phyloP scores from a whole-genome alignment of 345 rosid species.

The thale cress (Arabidopsis thaliana) region DNA sequence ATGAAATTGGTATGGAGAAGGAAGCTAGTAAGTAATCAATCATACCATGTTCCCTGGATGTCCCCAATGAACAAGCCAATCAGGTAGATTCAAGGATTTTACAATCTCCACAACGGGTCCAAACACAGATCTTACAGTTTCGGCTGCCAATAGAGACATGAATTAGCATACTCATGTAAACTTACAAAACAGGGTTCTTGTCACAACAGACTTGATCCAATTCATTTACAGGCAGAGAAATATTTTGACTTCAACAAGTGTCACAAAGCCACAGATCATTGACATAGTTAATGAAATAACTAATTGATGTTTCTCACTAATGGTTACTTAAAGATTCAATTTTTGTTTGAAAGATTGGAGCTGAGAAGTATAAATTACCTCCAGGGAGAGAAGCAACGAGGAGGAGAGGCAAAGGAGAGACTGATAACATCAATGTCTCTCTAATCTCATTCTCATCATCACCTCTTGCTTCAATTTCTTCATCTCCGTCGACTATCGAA shows the following conservation, averaged over 20 bases:
- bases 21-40: conserved; percentile 5
- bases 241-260: background rate
- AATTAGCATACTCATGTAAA: background rate
- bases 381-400: conserved; percentile 83
- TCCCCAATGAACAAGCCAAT: conserved; percentile 96
- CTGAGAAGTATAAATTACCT: conserved; percentile 50
- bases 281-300: background rate
- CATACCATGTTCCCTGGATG: conserved; percentile 91
- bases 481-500: conserved; percentile 8
- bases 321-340: background rate
- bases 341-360: background rate
- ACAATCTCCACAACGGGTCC: conserved; percentile 87
- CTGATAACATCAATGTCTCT: conserved; percentile 69
- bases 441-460: conserved; percentile 39
- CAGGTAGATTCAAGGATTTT: conserved; percentile 76
- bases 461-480: conserved; percentile 14
- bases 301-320: background rate
- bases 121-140: conserved; percentile 61
- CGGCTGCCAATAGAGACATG: conserved; percentile 58
- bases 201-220: background rate
- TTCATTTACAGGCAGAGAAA: too few species aligned
- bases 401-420: conserved; percentile 71
- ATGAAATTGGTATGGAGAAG: background rate
- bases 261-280: background rate
- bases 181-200: background rate